These are phyloP conservation scores for Spongispora temasekensis DNA, from an alignment of 1,284 basidiomycete species.

Conservation along the genomic window DNA sequence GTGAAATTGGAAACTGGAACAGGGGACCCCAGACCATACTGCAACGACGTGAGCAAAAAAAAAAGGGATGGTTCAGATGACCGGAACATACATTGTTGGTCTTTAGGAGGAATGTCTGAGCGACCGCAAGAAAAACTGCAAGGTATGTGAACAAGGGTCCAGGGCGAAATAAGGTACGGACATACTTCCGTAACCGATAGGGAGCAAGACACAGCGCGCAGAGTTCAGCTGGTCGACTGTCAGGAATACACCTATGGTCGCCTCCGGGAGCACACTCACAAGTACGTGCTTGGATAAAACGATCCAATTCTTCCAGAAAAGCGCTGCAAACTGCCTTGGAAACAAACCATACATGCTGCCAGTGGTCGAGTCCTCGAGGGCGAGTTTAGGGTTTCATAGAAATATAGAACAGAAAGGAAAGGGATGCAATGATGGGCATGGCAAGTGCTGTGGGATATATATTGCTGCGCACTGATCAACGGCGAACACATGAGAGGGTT, in stretches of 20 bases:
- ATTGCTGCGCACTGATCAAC: not conserved
- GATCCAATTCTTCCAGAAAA: conserved; percentile 79
- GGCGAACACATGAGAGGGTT: too few species aligned
- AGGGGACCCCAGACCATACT: conserved; percentile 69
- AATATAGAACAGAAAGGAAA: not conserved
- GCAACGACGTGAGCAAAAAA: conserved; percentile 2
- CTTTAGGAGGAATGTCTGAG: conserved; percentile 57
- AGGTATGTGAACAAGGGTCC: conserved; percentile 2
- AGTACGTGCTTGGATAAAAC: conserved; percentile 62
- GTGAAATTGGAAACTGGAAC: conserved; percentile 51
- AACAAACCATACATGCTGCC: conserved; percentile 37
- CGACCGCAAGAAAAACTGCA: conserved; percentile 61
- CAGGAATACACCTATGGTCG: not conserved
- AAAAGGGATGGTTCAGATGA: not conserved
- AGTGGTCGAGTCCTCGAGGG: conserved; percentile 1
- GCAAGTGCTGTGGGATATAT: conserved; percentile 7
- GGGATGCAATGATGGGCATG: conserved; percentile 1
- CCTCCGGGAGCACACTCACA: conserved; percentile 42
- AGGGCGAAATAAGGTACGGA: not conserved
- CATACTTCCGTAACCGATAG: conserved; percentile 59
- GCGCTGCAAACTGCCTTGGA: conserved; percentile 60
- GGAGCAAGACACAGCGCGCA: conserved; percentile 66
- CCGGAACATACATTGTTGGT: conserved; percentile 39
- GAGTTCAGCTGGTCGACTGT: conserved; percentile 52
- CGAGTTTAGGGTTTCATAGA: conserved; percentile 1